These are phyloP conservation scores for Podosphaera xanthii DNA, from an alignment of 2,329 filamentous ascomycete genomes.

Conservation along the genomic window DNA sequence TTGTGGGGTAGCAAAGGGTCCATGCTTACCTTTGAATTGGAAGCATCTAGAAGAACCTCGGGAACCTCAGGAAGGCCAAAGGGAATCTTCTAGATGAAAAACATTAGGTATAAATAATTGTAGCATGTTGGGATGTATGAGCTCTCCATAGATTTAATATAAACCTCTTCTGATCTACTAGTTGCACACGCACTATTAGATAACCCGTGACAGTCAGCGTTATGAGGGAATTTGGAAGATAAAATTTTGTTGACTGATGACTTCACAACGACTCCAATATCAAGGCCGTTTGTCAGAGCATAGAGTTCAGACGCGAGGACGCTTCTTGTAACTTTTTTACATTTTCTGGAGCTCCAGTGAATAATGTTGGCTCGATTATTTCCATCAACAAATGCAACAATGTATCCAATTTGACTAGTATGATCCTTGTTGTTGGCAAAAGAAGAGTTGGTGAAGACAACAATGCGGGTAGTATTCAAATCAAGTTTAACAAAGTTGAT, in stretches of 20 bases:
- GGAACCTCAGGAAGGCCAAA: too few species aligned
- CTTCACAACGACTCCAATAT: not conserved
- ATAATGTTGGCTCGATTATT: not conserved
- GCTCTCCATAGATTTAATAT: too few species aligned
- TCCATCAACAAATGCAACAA: not conserved
- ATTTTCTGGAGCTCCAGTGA: not conserved
- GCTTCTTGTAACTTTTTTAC: not conserved
- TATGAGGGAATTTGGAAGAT: not conserved
- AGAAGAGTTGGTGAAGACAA: not conserved
- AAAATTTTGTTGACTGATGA: not conserved
- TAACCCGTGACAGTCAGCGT: too few species aligned
- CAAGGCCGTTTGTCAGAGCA: not conserved
- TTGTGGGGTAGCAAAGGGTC: too few species aligned
- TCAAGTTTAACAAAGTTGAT: not conserved
- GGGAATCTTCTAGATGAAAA: too few species aligned
- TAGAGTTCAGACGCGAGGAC: not conserved
- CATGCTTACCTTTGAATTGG: too few species aligned
- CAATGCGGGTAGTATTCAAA: not conserved
- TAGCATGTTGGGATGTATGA: too few species aligned
- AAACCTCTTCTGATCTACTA: too few species aligned
- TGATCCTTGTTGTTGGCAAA: not conserved
- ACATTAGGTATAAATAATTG: too few species aligned
- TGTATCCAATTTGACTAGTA: not conserved
- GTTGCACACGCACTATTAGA: too few species aligned
- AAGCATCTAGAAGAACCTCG: too few species aligned